Evolutionary conservation across 345 rosid species (phyloP), one percentile per base, ranked within the genome.

Genomic region (Rhizophora apiculata): DNA sequence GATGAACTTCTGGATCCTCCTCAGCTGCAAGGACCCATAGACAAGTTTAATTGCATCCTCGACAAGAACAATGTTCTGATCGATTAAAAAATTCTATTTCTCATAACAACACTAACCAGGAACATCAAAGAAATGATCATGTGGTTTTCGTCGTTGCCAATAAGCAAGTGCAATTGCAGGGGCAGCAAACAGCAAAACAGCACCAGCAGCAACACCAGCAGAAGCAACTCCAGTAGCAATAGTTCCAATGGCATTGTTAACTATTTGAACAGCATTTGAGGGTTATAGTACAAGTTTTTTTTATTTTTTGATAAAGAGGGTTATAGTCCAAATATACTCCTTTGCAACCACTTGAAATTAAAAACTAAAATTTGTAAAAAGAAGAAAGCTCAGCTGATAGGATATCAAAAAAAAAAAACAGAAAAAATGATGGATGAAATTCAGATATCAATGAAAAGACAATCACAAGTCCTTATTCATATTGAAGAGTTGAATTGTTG

Each of bases 151-250:
- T 69, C 86, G 77, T 71, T 88, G 74, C 92, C 90, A 87, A 74
- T 65, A 85, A 51, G 91, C 92, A 75, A 95, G 88, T 54, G 87
- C 89, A 62, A 95, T 82, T 77, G 96, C 97, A 29, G 97, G 97
- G 54, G 84, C 93, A 57, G 97, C 97, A 80, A 95, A 92, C 68
- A 95, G 81, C 81, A 95, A 81, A 60, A 94, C 96, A 77, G 97
- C 96, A 64, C 96, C 97, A 53, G 97, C 97, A 75, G 96, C 97
- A 68, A 95, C 99, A n/a, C n/a, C n/a, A n/a, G n/a, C n/a, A n/a
- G n/a, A n/a, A 75, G 96, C 97, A 68, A 95, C 99, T 65, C 99
- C 99, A 37, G 96, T 96, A 29, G 96, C 97, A 75, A 92, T 95
- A 70, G 91, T 85, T 76, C 96, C 96, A 72, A 89, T 94, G 43